Conservation (phyloP, 176 grass and related monocot species). For the Ensete glaucum region DNA sequence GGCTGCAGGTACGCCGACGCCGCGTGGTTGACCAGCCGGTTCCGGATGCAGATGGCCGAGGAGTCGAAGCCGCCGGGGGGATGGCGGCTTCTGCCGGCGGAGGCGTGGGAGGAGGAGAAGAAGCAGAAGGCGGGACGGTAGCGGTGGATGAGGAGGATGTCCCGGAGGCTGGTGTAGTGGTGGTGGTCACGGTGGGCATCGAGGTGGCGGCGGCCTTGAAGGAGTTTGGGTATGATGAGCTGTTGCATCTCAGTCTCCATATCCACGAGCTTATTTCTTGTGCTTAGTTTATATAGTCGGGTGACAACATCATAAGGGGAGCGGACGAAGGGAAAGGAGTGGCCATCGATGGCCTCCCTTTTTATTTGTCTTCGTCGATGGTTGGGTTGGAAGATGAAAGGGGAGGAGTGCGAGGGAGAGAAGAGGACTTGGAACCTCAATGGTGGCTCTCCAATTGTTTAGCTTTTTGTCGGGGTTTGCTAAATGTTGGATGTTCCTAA, state of each 20-base stretch:
- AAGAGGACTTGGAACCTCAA: neutral
- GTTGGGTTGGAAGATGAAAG: neutral
- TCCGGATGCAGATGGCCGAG: constrained; percentile 49
- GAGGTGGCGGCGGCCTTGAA: constrained; percentile 20
- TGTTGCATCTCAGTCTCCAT: constrained; percentile 34
- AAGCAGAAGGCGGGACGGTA: neutral
- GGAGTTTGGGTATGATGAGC: constrained; percentile 21
- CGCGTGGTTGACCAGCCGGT: constrained; percentile 66
- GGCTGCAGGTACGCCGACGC: constrained; percentile 84
- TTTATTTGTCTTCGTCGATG: neutral
- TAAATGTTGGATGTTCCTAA: neutral
- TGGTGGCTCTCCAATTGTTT: neutral
- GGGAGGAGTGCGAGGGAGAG: neutral
- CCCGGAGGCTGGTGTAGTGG: constrained; percentile 77
- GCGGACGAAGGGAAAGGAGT: neutral
- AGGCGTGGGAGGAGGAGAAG: neutral
- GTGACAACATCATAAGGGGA: neutral
- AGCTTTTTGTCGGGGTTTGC: neutral
- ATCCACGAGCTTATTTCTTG: neutral
- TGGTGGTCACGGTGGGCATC: constrained; percentile 5
- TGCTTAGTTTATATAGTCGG: neutral
- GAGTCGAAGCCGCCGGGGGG: constrained; percentile 33
- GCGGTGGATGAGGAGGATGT: constrained; percentile 38
- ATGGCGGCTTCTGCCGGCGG: neutral
- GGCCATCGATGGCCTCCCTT: neutral